A percentile compares a stretch with the other conserved stretches of the same genome.
These are phyloP conservation scores for Flammula alnicola DNA, from an alignment of 1,284 basidiomycete genomes.

Conservation along the genomic window DNA sequence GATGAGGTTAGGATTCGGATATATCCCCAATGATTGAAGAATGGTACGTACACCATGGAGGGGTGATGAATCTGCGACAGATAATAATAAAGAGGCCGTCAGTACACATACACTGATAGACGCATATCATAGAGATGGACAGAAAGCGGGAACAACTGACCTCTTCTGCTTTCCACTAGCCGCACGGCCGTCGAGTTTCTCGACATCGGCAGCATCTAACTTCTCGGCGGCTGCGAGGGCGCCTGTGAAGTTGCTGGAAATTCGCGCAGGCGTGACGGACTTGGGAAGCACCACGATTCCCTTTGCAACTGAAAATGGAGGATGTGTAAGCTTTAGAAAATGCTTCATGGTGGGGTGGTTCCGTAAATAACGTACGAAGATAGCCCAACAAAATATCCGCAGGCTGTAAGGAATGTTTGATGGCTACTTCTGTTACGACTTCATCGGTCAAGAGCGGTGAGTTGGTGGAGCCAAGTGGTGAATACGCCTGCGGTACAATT, in stretches of 20 bases:
- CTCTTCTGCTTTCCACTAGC: constrained; percentile 74
- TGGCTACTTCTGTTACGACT: constrained; percentile 65
- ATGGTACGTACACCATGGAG: constrained; percentile 66
- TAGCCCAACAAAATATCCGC: constrained; percentile 75
- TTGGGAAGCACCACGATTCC: constrained; percentile 74
- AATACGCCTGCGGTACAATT: constrained; percentile 83
- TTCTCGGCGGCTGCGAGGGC: constrained; percentile 51
- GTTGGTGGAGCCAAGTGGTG: constrained; percentile 79
- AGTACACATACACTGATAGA: constrained; percentile 4
- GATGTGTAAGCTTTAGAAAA: constrained; percentile 6
- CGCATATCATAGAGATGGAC: too few relatives aligned
- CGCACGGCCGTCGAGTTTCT: constrained; percentile 66
- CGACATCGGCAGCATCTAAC: constrained; percentile 64
- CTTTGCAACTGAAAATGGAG: constrained; percentile 55
- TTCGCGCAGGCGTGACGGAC: constrained; percentile 77
- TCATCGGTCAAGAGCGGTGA: constrained; percentile 76
- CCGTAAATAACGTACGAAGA: constrained; percentile 51
- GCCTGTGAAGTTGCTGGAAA: constrained; percentile 70
- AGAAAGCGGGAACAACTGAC: constrained; percentile 33
- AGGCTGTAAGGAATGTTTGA: constrained; percentile 60
- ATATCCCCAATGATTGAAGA: constrained; percentile 8
- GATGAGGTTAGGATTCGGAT: constrained; percentile 18
- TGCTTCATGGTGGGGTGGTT: constrained; percentile 2
- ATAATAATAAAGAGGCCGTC: constrained; percentile 9
- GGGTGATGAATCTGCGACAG: constrained; percentile 54